A percentile compares a stretch with the other conserved stretches of the same genome.
phyloP scores from a whole-genome alignment of 2,329 filamentous ascomycete genomes.

The Trichoderma koningii region DNA sequence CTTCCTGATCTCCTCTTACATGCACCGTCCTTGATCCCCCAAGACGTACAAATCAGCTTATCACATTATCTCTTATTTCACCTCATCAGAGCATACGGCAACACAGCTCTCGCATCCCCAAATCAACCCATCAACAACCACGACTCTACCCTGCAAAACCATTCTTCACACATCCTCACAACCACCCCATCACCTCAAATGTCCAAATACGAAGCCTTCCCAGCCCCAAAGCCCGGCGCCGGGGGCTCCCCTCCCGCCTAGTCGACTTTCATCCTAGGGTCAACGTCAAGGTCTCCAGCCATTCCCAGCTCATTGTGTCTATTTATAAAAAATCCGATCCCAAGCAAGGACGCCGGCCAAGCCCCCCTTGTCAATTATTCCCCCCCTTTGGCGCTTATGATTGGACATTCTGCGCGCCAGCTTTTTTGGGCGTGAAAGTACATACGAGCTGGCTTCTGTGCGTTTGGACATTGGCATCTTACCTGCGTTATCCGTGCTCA shows the following conservation, averaged over 20 bases:
- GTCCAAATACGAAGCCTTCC: conserved; percentile 23
- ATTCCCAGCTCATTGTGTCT: conserved; percentile 13
- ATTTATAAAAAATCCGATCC: conserved; percentile 21
- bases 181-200: neutral
- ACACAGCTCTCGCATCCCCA: too few species aligned
- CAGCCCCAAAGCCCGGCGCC: conserved; percentile 17
- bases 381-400: conserved; percentile 14
- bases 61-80: too few species aligned
- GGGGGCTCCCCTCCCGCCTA: neutral
- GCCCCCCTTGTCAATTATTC: neutral
- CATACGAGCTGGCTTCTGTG: neutral
- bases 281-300: neutral
- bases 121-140: too few species aligned
- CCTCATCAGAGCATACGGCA: too few species aligned
- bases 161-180: neutral
- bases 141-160: too few species aligned
- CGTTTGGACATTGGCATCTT: neutral
- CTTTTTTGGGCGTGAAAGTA: neutral
- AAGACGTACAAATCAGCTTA: too few species aligned
- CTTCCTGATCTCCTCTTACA: neutral
- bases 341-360: too few species aligned
- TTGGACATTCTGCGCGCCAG: neutral
- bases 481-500: too few species aligned
- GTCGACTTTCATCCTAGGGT: conserved; percentile 10
- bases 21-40: too few species aligned